Conservation (phyloP, 345 rosid species). For the Firmiana major region DNA sequence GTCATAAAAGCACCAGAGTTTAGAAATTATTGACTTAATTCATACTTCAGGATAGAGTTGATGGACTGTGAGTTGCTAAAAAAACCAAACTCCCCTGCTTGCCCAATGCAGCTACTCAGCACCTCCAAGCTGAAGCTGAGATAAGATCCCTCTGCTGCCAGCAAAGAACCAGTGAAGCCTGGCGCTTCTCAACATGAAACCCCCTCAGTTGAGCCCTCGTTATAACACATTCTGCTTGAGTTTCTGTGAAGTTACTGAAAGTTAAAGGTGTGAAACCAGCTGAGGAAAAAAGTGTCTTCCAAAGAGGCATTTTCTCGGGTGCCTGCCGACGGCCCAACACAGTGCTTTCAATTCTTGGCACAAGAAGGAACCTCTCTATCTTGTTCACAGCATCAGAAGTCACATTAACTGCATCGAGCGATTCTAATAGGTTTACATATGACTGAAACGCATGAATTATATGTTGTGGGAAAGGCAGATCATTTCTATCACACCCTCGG, state of each 20-base stretch:
- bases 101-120: slow-evolving; percentile 28
- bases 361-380: slow-evolving; percentile 52
- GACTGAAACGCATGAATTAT: slow-evolving; percentile 42
- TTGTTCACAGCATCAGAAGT: slow-evolving; percentile 42
- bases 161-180: slow-evolving; percentile 46
- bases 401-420: slow-evolving; percentile 44
- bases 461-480: slow-evolving; percentile 48
- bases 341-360: slow-evolving; percentile 45
- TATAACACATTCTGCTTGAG: slow-evolving; percentile 50
- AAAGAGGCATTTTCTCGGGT: slow-evolving; percentile 41
- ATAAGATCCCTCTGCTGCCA: slow-evolving; percentile 51
- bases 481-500: slow-evolving; percentile 41
- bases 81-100: slow-evolving; percentile 23
- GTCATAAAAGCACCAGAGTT: slow-evolving; percentile 24
- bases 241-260: slow-evolving; percentile 49
- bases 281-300: slow-evolving; percentile 47
- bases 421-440: slow-evolving; percentile 37
- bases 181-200: slow-evolving; percentile 54
- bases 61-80: slow-evolving; percentile 25
- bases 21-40: slow-evolving; percentile 30
- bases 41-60: slow-evolving; percentile 15
- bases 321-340: slow-evolving; percentile 38
- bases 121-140: slow-evolving; percentile 61
- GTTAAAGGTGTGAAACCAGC: slow-evolving; percentile 40
- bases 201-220: slow-evolving; percentile 47